phyloP scores from a whole-genome alignment of 192 early-diverging fungal genomes.

The Rhizophagus clarus region DNA sequence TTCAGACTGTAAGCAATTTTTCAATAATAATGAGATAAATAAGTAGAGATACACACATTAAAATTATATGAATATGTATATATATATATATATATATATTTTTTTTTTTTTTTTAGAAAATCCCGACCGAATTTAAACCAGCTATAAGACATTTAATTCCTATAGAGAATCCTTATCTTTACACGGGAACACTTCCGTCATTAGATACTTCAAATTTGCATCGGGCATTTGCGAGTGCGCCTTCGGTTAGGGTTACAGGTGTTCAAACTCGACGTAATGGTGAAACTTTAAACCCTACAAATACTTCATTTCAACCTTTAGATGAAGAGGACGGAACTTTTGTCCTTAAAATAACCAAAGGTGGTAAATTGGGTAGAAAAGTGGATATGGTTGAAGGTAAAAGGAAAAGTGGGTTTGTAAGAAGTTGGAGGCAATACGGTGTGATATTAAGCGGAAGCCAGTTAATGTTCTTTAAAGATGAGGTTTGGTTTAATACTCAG shows the following conservation, averaged over 20 bases:
- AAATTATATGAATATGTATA: too few species aligned
- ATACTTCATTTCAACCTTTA: slow-evolving; percentile 7
- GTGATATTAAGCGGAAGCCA: slow-evolving; percentile 78
- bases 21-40: too few species aligned
- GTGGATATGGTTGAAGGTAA: slow-evolving; percentile 68
- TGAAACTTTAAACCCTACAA: neutral
- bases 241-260: slow-evolving; percentile 15
- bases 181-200: slow-evolving; percentile 11
- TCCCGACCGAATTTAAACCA: slow-evolving; percentile 21
- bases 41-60: too few species aligned
- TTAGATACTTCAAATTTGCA: slow-evolving; percentile 5
- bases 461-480: slow-evolving; percentile 71
- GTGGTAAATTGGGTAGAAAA: slow-evolving; percentile 72
- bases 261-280: slow-evolving; percentile 15
- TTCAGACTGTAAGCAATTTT: slow-evolving; percentile 43
- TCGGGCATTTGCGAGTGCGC: slow-evolving; percentile 11
- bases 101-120: slow-evolving; percentile 10
- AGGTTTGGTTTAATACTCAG: slow-evolving; percentile 51
- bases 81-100: too few species aligned
- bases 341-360: slow-evolving; percentile 59
- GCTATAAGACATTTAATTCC: slow-evolving; percentile 12
- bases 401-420: slow-evolving; percentile 56
- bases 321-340: slow-evolving; percentile 34
- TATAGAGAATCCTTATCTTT: slow-evolving; percentile 24
- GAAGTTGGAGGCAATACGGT: slow-evolving; percentile 75